Conservation (phyloP, 129 eudicot species). For the Flaveria sonorensis region DNA sequence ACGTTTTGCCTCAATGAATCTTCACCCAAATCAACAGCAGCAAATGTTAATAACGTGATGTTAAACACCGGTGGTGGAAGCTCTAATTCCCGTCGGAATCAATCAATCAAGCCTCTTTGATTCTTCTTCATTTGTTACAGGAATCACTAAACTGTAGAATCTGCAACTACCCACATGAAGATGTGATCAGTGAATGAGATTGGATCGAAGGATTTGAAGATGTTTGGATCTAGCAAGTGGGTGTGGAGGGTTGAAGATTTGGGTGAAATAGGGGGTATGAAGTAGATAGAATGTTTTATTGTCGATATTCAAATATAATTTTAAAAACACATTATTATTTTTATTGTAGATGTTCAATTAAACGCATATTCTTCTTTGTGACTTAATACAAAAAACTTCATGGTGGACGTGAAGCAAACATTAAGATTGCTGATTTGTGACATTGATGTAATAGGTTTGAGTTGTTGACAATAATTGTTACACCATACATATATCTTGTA, state of each 20-base stretch:
- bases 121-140: conserved; percentile 42
- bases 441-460: no score
- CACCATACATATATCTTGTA: no score
- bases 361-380: no score
- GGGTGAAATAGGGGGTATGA: conserved; percentile 24
- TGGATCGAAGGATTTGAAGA: conserved; percentile 30
- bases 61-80: conserved; percentile 43
- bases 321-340: no score
- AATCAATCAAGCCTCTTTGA: conserved; percentile 17
- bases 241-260: conserved; percentile 6
- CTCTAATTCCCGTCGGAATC: no score
- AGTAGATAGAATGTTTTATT: conserved; percentile 13
- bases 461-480: no score
- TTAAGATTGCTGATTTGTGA: no score
- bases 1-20: conserved; percentile 55
- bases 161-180: background rate
- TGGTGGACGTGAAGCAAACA: no score
- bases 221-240: conserved; percentile 32
- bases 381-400: no score
- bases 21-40: conserved; percentile 64
- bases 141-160: background rate
- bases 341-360: no score
- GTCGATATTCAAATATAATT: no score
- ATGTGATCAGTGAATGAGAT: conserved; percentile 2
- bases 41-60: conserved; percentile 58